Evolutionary conservation across 208 protist genomes (phyloP).

Genomic region (Trypanosomatidae sp.): DNA sequence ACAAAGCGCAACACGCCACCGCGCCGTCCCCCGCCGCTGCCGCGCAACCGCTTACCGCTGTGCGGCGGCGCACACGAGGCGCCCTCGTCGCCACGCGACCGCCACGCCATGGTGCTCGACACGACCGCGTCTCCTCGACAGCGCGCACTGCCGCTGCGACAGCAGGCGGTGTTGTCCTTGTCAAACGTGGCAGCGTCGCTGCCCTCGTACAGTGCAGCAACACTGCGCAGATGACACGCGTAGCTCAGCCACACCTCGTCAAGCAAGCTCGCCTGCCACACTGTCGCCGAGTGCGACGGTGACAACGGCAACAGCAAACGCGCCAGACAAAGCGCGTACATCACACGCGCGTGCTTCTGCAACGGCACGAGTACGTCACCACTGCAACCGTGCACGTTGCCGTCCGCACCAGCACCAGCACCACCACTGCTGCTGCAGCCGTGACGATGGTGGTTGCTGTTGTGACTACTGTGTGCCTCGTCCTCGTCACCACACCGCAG

Average conservation of each 20-base stretch:
- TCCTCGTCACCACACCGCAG: no score
- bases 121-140: no score
- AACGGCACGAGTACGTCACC: no score
- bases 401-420: no score
- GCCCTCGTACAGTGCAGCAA: slow-evolving; percentile 12
- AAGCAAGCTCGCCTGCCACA: slow-evolving; percentile 16
- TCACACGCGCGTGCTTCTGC: slow-evolving; percentile 13
- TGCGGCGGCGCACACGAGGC: not conserved
- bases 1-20: not conserved
- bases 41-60: not conserved
- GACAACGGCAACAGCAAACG: slow-evolving; percentile 34
- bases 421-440: no score
- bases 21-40: not conserved
- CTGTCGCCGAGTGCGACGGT: no score
- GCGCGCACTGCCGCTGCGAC: no score
- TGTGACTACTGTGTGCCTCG: no score
- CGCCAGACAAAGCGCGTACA: slow-evolving; percentile 33
- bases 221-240: slow-evolving; percentile 19
- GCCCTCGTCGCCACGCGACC: not conserved
- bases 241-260: slow-evolving; percentile 56
- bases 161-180: not conserved
- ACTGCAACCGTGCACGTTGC: no score
- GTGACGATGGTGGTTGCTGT: no score
- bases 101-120: no score
- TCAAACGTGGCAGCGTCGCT: not conserved